Evolutionary conservation across 495 filamentous ascomycete species (phyloP), one percentile per base, ranked within the genome.

Genomic region (Penicillium cosmopolitanum): DNA sequence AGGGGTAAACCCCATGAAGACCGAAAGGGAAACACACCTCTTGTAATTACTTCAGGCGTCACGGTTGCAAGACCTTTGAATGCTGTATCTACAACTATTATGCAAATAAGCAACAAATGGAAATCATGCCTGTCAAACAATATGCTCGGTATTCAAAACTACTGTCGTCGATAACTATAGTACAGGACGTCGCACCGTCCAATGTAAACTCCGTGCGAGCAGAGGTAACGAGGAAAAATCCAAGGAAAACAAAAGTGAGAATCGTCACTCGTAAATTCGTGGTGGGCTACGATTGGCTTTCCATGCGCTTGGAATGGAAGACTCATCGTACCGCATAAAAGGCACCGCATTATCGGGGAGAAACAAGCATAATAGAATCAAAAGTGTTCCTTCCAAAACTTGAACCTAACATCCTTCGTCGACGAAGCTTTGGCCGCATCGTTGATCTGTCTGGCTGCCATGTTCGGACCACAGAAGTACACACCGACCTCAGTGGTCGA

Each of bases 301-400:
- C 28, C 28, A 31, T 31, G 5, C 28, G 2, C 5, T 7, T 7
- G 8, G 28, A 7, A 31, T 31, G 8, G 8, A 31, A 31, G 8
- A 7, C 28, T 9, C 7, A 31, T 31, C 28, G 28, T 31, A 31
- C 28, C 28, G 0, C 28, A 31, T 53, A 19, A 28, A 33, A 19
- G 16, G 16, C 16, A 48, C 21, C 46, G 46, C 35, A 36, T 53
- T 52, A 13, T 44, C 47, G 42, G 21, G 12, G 34, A 58, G 34
- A 59, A 25, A 44, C 5, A 43, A 35, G 33, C 21, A 51, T 55
- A 57, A 40, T 5, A 8, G 44, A 55, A 44, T 58, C 72, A 81
- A 58, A 84, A 89, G 81, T 99, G 93, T 76, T 99, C 95, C 78
- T 98, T 99, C 95, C 95, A 99, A 81, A 99, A 99, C 71, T 91